Percentiles rank a stretch among this genome's conserved stretches.
These are phyloP conservation scores for Perkinsela sp. DNA, from an alignment of 208 protist species.

Conservation along the genomic window DNA sequence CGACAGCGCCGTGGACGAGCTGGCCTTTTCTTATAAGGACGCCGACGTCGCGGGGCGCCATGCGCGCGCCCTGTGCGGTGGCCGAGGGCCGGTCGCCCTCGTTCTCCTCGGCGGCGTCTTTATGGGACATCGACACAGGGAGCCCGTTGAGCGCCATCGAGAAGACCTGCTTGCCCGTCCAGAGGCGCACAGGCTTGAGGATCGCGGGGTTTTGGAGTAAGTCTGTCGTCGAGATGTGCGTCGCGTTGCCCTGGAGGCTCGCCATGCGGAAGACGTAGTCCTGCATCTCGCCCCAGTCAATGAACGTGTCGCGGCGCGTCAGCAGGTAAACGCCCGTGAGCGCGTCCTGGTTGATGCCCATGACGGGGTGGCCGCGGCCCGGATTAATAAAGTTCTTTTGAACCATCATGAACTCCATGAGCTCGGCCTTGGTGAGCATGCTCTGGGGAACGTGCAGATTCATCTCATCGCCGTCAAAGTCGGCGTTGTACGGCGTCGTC, in stretches of 20 bases:
- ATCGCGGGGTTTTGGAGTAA: conserved; percentile 83
- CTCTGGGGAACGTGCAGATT: conserved; percentile 98
- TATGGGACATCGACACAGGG: conserved; percentile 8
- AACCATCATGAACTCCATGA: conserved; percentile 93
- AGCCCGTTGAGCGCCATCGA: conserved; percentile 82
- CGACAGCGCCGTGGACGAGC: conserved; percentile 57
- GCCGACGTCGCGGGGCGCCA: conserved; percentile 28
- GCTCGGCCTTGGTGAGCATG: conserved; percentile 77
- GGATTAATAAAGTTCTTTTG: conserved; percentile 96
- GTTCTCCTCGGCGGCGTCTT: conserved; percentile 28
- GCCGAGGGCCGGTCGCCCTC: conserved; percentile 13
- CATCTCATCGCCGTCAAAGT: conserved; percentile 99
- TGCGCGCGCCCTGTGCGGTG: conserved; percentile 7
- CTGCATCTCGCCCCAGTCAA: conserved; percentile 85
- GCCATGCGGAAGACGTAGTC: conserved; percentile 89
- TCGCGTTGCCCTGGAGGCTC: conserved; percentile 33
- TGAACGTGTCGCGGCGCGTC: conserved; percentile 81
- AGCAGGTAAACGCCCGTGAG: conserved; percentile 74
- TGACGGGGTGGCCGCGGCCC: conserved; percentile 89
- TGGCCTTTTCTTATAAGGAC: conserved; percentile 71
- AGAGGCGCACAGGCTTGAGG: conserved; percentile 80
- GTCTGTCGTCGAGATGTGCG: conserved; percentile 7
- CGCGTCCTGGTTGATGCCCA: conserved; percentile 98
- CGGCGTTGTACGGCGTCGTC: conserved; percentile 98
- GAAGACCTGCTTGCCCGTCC: conserved; percentile 99